Evolutionary conservation across 306 rosid species (phyloP).

Genomic region (Vigna trinervia): DNA sequence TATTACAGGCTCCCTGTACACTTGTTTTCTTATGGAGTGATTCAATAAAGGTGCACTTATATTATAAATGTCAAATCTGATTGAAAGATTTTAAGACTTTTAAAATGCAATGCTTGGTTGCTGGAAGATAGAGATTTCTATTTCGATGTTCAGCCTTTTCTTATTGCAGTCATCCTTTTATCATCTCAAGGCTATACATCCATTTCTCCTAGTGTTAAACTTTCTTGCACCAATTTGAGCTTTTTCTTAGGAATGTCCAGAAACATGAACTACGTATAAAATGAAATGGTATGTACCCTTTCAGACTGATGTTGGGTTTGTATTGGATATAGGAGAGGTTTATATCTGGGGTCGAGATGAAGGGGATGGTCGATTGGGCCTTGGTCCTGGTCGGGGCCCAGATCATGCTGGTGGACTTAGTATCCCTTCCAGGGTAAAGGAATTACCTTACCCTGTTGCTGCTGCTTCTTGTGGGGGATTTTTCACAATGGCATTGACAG

Average conservation of each 20-base stretch:
- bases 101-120: constrained; percentile 11
- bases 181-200: neutral
- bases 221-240: constrained; percentile 6
- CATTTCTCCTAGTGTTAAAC: no score
- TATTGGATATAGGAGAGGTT: constrained; percentile 71
- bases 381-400: constrained; percentile 92
- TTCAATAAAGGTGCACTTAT: constrained; percentile 19
- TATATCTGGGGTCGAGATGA: constrained; percentile 97
- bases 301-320: constrained; percentile 35
- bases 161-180: neutral
- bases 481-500: constrained; percentile 79
- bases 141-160: constrained; percentile 1
- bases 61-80: constrained; percentile 2
- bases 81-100: constrained; percentile 12
- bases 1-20: neutral
- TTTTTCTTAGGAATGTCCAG: neutral
- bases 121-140: constrained; percentile 6
- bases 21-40: constrained; percentile 9
- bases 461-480: constrained; percentile 96
- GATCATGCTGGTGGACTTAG: constrained; percentile 91
- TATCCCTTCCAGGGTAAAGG: constrained; percentile 77
- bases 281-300: neutral
- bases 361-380: constrained; percentile 96
- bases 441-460: constrained; percentile 67
- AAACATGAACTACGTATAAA: constrained; percentile 6